phyloP scores from a whole-genome alignment of 2,329 filamentous ascomycete species.

The Lecanicillium sp. region DNA sequence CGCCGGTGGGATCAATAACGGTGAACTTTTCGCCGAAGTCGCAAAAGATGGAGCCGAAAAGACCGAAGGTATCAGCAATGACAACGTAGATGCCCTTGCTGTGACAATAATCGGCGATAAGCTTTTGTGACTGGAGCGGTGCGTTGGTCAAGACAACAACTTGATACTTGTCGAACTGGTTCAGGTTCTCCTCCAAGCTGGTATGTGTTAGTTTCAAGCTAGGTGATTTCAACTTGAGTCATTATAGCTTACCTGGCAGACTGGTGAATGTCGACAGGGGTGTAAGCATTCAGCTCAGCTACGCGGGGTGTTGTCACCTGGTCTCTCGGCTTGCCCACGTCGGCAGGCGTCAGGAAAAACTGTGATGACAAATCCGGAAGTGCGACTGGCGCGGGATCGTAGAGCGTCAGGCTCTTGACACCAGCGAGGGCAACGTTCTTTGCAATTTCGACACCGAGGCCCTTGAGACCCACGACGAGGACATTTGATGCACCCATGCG shows the following conservation, averaged over 20 bases:
- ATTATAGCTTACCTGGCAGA: slow-evolving; percentile 40
- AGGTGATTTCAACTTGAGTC: not conserved
- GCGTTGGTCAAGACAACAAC: slow-evolving; percentile 86
- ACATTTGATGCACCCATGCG: slow-evolving; percentile 96
- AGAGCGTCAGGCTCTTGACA: slow-evolving; percentile 92
- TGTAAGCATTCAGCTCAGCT: slow-evolving; percentile 93
- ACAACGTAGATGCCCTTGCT: slow-evolving; percentile 87
- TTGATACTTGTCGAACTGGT: slow-evolving; percentile 83
- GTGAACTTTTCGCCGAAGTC: slow-evolving; percentile 96
- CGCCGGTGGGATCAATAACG: slow-evolving; percentile 81
- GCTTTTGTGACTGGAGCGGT: slow-evolving; percentile 69
- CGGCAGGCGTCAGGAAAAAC: slow-evolving; percentile 85
- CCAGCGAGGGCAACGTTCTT: slow-evolving; percentile 98
- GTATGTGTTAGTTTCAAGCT: slow-evolving; percentile 9
- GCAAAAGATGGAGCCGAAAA: slow-evolving; percentile 94
- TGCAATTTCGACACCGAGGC: slow-evolving; percentile 93
- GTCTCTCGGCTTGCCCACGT: slow-evolving; percentile 89
- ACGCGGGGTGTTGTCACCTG: slow-evolving; percentile 80
- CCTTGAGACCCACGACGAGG: slow-evolving; percentile 84
- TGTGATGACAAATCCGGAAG: slow-evolving; percentile 91
- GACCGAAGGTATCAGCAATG: slow-evolving; percentile 79
- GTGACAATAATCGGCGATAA: slow-evolving; percentile 89
- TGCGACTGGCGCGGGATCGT: slow-evolving; percentile 77
- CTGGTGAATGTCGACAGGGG: slow-evolving; percentile 73
- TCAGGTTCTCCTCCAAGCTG: slow-evolving; percentile 68